phyloP scores from a whole-genome alignment of 2,329 filamentous ascomycete genomes.

The Fulvia fulva region DNA sequence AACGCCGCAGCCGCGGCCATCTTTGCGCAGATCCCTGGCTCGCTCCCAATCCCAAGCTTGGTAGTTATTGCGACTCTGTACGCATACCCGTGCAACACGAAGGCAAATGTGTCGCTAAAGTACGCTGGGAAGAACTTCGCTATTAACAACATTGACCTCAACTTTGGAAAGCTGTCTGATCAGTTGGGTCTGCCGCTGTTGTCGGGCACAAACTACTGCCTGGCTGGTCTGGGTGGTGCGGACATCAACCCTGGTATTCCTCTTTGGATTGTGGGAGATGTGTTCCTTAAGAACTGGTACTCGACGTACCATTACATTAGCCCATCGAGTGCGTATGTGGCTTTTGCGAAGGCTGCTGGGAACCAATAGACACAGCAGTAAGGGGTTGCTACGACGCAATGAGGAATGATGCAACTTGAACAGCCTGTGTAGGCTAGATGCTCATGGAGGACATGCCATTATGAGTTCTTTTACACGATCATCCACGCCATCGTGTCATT shows the following conservation, averaged over 20 bases:
- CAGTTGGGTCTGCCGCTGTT: conserved; percentile 14
- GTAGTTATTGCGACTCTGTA: conserved; percentile 21
- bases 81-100: conserved; percentile 32
- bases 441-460: too few species aligned
- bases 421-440: too few species aligned
- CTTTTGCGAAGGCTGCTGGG: conserved; percentile 23
- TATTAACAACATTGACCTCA: conserved; percentile 24
- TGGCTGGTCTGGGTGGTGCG: conserved; percentile 10
- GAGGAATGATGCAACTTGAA: not conserved
- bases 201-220: conserved; percentile 5
- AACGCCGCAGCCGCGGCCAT: conserved; percentile 29
- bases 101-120: conserved; percentile 24
- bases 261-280: conserved; percentile 24
- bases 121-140: conserved; percentile 28
- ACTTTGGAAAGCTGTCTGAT: conserved; percentile 19
- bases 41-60: conserved; percentile 26
- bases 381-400: not conserved
- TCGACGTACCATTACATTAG: conserved; percentile 19
- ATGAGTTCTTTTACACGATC: too few species aligned
- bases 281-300: conserved; percentile 27
- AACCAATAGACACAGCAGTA: not conserved
- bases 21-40: conserved; percentile 34
- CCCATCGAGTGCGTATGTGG: conserved; percentile 19
- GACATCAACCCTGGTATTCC: conserved; percentile 20
- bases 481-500: too few species aligned